Evolutionary conservation across 1,284 basidiomycete species (phyloP).

Genomic region (Fomes fomentarius): DNA sequence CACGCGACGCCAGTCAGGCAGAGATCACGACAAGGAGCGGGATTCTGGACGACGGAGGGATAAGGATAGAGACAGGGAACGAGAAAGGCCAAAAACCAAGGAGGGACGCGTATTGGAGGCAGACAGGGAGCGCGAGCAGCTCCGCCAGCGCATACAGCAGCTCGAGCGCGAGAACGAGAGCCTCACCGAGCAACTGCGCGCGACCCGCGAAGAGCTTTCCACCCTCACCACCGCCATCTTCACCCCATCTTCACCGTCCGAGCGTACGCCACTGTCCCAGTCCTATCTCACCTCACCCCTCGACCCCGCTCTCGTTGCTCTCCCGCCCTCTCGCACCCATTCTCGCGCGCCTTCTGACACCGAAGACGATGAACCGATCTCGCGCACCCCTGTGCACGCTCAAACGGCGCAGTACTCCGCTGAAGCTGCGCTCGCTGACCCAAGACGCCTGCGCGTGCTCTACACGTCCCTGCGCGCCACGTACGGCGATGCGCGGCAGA

Average conservation of each 20-base stretch:
- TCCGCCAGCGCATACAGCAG: conserved; percentile 28
- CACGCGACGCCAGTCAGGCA: conserved; percentile 21
- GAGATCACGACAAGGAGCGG: conserved; percentile 24
- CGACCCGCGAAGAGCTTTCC: conserved; percentile 22
- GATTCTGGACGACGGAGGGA: conserved; percentile 21
- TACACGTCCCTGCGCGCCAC: conserved; percentile 22
- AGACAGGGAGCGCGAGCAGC: conserved; percentile 28
- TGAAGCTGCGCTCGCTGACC: conserved; percentile 22
- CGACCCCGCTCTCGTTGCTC: conserved; percentile 17
- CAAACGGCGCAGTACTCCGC: conserved; percentile 9
- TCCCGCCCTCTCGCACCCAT: conserved; percentile 2
- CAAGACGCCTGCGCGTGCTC: conserved; percentile 24
- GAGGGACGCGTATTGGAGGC: conserved; percentile 16
- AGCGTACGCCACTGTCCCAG: conserved; percentile 14
- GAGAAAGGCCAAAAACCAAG: conserved; percentile 18
- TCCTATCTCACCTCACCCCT: conserved; percentile 4
- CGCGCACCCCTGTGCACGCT: conserved; percentile 18
- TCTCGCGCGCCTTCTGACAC: conserved; percentile 15
- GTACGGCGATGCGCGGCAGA: conserved; percentile 21
- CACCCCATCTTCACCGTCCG: conserved; percentile 10
- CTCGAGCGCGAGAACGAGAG: conserved; percentile 34
- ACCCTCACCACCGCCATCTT: conserved; percentile 18
- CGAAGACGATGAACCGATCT: conserved; percentile 14
- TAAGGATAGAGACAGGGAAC: conserved; percentile 21
- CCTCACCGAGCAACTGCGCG: conserved; percentile 27